Evolutionary conservation across 805 yeast genomes (phyloP).

Genomic region (Clavispora fructus): DNA sequence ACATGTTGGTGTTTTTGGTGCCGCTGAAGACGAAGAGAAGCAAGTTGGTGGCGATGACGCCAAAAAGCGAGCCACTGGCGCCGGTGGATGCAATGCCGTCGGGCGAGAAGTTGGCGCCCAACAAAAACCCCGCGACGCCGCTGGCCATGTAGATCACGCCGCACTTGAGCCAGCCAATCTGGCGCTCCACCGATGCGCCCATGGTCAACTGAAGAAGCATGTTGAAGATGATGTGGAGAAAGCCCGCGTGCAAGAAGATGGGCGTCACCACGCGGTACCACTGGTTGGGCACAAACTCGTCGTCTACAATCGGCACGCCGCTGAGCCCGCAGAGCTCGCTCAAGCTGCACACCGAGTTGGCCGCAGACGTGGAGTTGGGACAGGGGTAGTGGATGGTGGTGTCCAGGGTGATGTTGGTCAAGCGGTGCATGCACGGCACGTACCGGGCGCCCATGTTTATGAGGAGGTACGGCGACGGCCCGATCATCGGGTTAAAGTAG

Average conservation of each 20-base stretch:
- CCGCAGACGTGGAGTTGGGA: conserved; percentile 55
- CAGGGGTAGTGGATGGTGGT: conserved; percentile 52
- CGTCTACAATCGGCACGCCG: conserved; percentile 33
- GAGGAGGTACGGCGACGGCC: conserved; percentile 63
- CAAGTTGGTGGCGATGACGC: conserved; percentile 59
- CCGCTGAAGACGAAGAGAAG: conserved; percentile 51
- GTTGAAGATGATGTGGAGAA: conserved; percentile 63
- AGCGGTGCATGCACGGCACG: conserved; percentile 61
- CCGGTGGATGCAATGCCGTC: conserved; percentile 64
- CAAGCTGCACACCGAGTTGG: conserved; percentile 53
- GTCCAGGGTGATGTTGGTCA: conserved; percentile 46
- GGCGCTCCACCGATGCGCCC: conserved; percentile 55
- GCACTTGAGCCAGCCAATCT: conserved; percentile 51
- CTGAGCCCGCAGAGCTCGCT: conserved; percentile 58
- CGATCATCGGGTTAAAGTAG: conserved; percentile 72
- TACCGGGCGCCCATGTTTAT: conserved; percentile 70
- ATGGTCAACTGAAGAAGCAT: conserved; percentile 54
- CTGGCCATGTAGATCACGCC: conserved; percentile 51
- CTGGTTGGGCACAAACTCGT: conserved; percentile 47
- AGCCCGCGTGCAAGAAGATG: conserved; percentile 69
- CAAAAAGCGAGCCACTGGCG: conserved; percentile 68
- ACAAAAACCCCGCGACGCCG: conserved; percentile 62
- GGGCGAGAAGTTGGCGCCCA: conserved; percentile 68
- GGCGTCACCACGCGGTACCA: conserved; percentile 70
- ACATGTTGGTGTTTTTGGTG: conserved; percentile 41